Evolutionary conservation across 2,329 filamentous ascomycete species (phyloP).

Genomic region (Aspergillus niger): DNA sequence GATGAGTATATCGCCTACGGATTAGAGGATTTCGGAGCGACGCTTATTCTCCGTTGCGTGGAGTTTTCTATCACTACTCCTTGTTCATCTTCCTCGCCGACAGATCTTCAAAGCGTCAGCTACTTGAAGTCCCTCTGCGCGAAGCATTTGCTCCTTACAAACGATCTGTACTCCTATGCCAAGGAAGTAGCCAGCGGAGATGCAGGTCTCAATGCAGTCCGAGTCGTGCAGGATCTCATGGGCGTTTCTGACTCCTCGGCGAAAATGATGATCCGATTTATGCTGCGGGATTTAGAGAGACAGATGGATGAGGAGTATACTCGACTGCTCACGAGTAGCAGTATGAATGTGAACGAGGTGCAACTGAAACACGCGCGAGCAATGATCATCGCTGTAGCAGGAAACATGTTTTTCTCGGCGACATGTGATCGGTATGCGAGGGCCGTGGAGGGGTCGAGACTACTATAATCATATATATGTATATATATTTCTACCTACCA

Average conservation of each 20-base stretch:
- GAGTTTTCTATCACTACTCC: slow-evolving; percentile 11
- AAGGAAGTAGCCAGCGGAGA: slow-evolving; percentile 16
- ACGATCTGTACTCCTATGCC: slow-evolving; percentile 21
- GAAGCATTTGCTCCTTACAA: slow-evolving; percentile 17
- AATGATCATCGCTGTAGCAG: slow-evolving; percentile 11
- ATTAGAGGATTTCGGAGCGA: slow-evolving; percentile 12
- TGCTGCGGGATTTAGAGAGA: slow-evolving; percentile 16
- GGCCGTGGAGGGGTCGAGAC: slow-evolving; percentile 12
- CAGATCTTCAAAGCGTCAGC: neutral
- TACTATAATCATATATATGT: neutral
- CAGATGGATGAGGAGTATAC: slow-evolving; percentile 15
- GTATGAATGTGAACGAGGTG: neutral
- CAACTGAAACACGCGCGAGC: slow-evolving; percentile 13
- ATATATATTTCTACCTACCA: neutral
- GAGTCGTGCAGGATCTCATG: slow-evolving; percentile 11
- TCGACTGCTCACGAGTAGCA: neutral
- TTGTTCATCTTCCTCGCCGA: neutral
- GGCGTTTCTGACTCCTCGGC: neutral
- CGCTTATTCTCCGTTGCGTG: slow-evolving; percentile 10
- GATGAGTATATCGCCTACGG: slow-evolving; percentile 13
- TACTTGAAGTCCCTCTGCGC: slow-evolving; percentile 10
- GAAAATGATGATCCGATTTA: neutral
- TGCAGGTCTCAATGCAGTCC: slow-evolving; percentile 13
- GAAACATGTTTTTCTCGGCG: slow-evolving; percentile 22
- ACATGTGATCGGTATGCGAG: slow-evolving; percentile 16